A percentile compares a stretch with the other conserved stretches of the same genome.
These are phyloP conservation scores for Fusarium miscanthi DNA, from an alignment of 2,329 filamentous ascomycete genomes.

Conservation along the genomic window DNA sequence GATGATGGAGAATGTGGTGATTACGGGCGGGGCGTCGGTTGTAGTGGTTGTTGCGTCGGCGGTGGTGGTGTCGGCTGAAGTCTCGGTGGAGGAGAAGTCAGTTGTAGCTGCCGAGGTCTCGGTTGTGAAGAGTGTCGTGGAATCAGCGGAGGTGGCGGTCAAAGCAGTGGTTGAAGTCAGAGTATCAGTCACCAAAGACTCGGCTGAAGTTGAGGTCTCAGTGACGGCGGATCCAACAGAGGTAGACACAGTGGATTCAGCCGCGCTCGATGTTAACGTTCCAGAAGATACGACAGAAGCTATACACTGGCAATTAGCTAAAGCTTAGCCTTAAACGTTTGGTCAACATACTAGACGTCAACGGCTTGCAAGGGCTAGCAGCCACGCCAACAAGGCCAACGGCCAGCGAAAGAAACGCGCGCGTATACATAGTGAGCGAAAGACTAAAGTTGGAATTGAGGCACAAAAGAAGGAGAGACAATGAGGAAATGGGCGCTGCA, in stretches of 20 bases:
- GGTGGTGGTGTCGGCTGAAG: background rate
- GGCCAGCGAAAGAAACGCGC: background rate
- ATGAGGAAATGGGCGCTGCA: background rate
- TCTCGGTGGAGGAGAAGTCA: background rate
- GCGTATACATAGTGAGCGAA: background rate
- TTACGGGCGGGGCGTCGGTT: background rate
- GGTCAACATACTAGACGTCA: background rate
- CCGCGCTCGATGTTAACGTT: background rate
- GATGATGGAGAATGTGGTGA: background rate
- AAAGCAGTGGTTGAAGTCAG: background rate
- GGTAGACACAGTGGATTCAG: background rate
- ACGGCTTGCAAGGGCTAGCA: background rate
- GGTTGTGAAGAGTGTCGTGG: background rate
- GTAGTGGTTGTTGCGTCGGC: background rate
- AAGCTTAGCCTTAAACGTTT: no score
- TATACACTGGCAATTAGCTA: background rate
- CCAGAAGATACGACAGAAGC: background rate
- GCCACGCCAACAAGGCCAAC: background rate
- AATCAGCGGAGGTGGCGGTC: background rate
- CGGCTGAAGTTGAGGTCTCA: background rate
- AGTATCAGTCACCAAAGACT: background rate
- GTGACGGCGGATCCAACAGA: background rate
- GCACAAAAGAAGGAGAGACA: background rate
- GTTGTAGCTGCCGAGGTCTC: background rate
- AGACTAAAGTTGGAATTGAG: background rate